Base-by-base conservation (phyloP, 2,329 filamentous ascomycete genomes). In the Lachnellula cervina region DNA sequence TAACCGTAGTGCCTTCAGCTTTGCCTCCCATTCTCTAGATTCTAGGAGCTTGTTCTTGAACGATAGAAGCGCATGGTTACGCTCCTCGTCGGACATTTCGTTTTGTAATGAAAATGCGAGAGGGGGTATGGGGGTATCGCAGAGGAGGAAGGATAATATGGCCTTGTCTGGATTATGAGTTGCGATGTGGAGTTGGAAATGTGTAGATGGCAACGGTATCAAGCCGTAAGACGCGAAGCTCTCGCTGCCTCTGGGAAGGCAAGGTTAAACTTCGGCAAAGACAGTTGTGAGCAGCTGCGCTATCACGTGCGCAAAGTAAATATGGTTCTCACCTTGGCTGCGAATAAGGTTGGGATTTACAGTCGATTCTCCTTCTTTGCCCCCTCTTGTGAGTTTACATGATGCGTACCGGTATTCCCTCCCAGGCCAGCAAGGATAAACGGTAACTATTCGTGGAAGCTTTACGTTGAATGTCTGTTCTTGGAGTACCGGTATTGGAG, bases 1-100 rank as follows among this genome's bases (percentile, higher is more conserved):
- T 75, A 96, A 79, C 61, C 94, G 89, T 67, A 99, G 78, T 52
- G 87, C 84, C 79, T 97, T 99, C 59, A 99, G 83, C 81, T 97
- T 99, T 51, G 93, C 88, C 75, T 99, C 95, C 91, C 91, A 97
- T 81, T 99, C 94, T 75, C 95, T 85, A 67, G 95, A 96, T 75
- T 99, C 93, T 69, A 97, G 82, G 67, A 93, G 82, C 77, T 89
- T 91, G 59, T 80, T 76, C 72, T 90, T 90, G 79, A 90, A 93
- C 57, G 86, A 83, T 69, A 86, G 80, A 68, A 93, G 84, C 70
- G 89, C 88, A 71, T 86, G 80, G 66, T 86, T 72, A 68, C 80
- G 75, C 71, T 83, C 80, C 55, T 79, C 76, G 64, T 83, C 79
- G 23, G 64, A 59, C 64, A 67, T 67, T 25, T 60, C 57, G 54